Conservation (phyloP, 2,329 filamentous ascomycete genomes). For the Simplicillium sp. region DNA sequence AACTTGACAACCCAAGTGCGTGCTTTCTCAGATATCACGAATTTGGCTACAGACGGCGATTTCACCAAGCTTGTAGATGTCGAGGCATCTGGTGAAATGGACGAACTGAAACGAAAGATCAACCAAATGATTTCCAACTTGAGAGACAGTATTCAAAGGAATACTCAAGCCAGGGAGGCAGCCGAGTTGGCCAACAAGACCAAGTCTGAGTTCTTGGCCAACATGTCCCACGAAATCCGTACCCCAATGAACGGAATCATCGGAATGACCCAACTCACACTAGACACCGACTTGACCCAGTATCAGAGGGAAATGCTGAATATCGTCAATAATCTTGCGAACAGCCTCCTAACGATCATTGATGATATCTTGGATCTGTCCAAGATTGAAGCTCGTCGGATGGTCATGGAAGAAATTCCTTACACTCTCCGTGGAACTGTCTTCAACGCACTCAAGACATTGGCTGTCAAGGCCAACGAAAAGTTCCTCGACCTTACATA, state of each 20-base stretch:
- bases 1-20: conserved; percentile 86
- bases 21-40: conserved; percentile 97
- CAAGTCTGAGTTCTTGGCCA: conserved; percentile 95
- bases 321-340: conserved; percentile 92
- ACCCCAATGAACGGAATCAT: conserved; percentile 98
- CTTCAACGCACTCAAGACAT: conserved; percentile 92
- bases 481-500: conserved; percentile 90
- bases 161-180: conserved; percentile 89
- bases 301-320: conserved; percentile 98
- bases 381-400: conserved; percentile 88
- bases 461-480: conserved; percentile 96
- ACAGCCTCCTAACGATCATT: conserved; percentile 93
- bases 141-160: conserved; percentile 90
- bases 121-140: conserved; percentile 98
- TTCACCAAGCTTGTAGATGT: conserved; percentile 96
- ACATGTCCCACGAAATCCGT: conserved; percentile 98
- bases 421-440: conserved; percentile 91
- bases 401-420: conserved; percentile 97
- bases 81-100: conserved; percentile 97
- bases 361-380: conserved; percentile 70
- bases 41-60: conserved; percentile 90
- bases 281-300: conserved; percentile 89
- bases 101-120: conserved; percentile 97
- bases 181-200: conserved; percentile 96
- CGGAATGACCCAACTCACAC: conserved; percentile 91